A percentile compares a stretch with the other conserved stretches of the same genome.
Conservation (phyloP, 108 stramenopile genomes). For the Skeletonema grethae region DNA sequence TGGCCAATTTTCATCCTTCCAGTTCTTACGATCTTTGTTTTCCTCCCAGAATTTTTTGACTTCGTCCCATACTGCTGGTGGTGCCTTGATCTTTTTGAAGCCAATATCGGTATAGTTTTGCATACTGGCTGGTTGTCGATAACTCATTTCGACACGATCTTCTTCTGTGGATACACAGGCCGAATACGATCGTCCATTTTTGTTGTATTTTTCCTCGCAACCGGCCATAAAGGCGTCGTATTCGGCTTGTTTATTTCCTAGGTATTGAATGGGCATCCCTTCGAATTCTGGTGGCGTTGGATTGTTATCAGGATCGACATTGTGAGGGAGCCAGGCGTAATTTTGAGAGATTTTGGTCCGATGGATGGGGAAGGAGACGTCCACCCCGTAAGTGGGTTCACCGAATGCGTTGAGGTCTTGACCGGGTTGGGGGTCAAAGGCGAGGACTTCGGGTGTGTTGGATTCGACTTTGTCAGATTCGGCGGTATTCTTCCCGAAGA, state of each 20-base stretch:
- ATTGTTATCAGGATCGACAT: constrained; percentile 47
- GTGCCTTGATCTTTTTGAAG: constrained; percentile 67
- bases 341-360: constrained; percentile 58
- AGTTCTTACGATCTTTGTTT: constrained; percentile 54
- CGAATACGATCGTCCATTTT: not conserved
- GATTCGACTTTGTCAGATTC: not conserved
- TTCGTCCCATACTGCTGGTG: constrained; percentile 54
- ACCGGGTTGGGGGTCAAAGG: not conserved
- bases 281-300: constrained; percentile 57
- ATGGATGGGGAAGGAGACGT: constrained; percentile 87
- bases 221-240: constrained; percentile 65
- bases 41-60: constrained; percentile 74
- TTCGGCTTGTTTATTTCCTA: constrained; percentile 58
- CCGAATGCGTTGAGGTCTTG: constrained; percentile 32
- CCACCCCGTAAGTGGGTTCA: constrained; percentile 75
- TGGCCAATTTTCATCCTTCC: constrained; percentile 56
- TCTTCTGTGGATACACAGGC: constrained; percentile 59
- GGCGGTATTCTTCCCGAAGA: not conserved
- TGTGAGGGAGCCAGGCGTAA: constrained; percentile 85
- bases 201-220: constrained; percentile 58
- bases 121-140: constrained; percentile 79
- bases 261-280: constrained; percentile 64
- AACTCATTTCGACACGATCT: constrained; percentile 79
- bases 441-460: not conserved
- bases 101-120: constrained; percentile 72